Base-by-base conservation (phyloP, 2,329 filamentous ascomycete species). In the Colletotrichum costaricense region DNA sequence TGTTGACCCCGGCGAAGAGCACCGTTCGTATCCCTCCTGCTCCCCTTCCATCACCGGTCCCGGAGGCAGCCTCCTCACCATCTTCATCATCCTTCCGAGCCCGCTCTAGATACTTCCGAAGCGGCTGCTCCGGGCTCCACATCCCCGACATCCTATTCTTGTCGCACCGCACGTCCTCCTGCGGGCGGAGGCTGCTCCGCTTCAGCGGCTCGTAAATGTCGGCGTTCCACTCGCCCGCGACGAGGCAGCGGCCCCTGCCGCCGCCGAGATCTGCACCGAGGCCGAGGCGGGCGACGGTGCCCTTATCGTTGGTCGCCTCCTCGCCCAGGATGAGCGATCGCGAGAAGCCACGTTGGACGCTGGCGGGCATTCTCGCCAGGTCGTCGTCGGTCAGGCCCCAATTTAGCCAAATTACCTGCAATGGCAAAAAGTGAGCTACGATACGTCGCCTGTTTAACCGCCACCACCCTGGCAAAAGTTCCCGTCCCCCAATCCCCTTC, bases 71-170 rank as follows among this genome's bases (percentile, higher is more conserved):
- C 38, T 42, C 16, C 38, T 42, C 38, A 19, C 5, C 60, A n/a
- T 11, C 19, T 9, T n/a, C 7, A 49, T 4, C 60, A n/a, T 7
- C 42, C 42, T 56, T 30, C 42, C 58, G 59, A 9, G 54, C 12
- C 7, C n/a, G 24, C 26, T 56, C 60, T 63, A 90, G 78, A 52
- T 82, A 84, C 52, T 80, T 79, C 67, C 83, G 84, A 58, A 88
- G 80, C 8, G 82, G 81, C 57, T 86, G 86, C 12, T 78, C 78
- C 9, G 79, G 76, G 28, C 82, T 83, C 87, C 88, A 91, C 62
- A 92, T 80, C 2, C 88, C 90, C 24, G 86, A 89, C 82, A 91
- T 88, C 24, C 89, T 83, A 75, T 90, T 88, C 82, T 92, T 92
- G 76, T 88, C 80, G 73, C 89, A 85, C 77, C 84, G 85, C 11